Base-by-base conservation (phyloP, 768 basidiomycete species). In the Kwoniella shandongensis region DNA sequence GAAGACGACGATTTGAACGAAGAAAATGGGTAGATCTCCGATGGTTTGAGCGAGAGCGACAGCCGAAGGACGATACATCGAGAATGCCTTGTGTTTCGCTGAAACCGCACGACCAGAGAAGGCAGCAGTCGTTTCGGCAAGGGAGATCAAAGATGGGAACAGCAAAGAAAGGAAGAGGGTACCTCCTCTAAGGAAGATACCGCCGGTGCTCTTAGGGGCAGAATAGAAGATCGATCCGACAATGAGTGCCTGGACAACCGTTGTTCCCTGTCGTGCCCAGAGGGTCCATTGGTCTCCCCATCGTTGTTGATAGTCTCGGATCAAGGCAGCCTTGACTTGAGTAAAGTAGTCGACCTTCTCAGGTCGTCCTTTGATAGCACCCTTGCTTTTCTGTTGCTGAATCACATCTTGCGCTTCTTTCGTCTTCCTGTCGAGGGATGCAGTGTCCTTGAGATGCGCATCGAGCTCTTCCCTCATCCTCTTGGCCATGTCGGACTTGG, bases 171-270 rank as follows among this genome's bases (percentile, higher is more conserved):
- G 88, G 81, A 87, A 89, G 18, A 91, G 78, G 22, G 86, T 80
- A 76, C 88, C 85, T 38, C 87, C 88, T 18, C 88, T 83, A n/a
- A 86, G 84, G 79, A 87, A 89, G 69, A 82, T 86, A 11, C 83
- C 83, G 13, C 79, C 73, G 0, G 88, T 87, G 8, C 78, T 77
- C 15, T 82, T 78, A 0, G 82, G 79, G 30, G 84, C 76, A 8
- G 81, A 78, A 55, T 83, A 79, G 79, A 87, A 90, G 26, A 87
- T 81, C 0, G 83, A 84, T 25, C 87, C 87, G 48, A 86, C 80
- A 51, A 83, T 80, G 45, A 81, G 66, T 36, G 80, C 80, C 60
- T 83, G 81, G 30, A 77, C 59, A 42, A 75, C 46, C 12, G 72
- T 70, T 11, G 69, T 73, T 6, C 54, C 69, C 44, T 73, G 68